Base-by-base conservation (phyloP, 768 basidiomycete genomes). In the Arthromyces matolae region DNA sequence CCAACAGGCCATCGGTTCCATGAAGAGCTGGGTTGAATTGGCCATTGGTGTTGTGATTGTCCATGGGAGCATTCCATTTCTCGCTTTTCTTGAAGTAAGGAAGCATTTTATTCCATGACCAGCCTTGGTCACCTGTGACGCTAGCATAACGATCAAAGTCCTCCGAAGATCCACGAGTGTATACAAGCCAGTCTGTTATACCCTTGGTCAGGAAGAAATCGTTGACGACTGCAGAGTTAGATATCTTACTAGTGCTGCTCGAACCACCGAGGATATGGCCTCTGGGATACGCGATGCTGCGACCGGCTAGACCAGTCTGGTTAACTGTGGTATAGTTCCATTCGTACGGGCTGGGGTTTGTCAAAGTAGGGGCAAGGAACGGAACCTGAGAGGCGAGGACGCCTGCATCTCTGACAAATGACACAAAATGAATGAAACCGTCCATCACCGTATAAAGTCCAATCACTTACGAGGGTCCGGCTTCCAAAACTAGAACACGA, bases 111-210 rank as follows among this genome's bases (percentile, higher is more conserved):
- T 61, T 46, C 65, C 65, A 67, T 16, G 63, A 61, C 67, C 66
- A 68, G 3, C 64, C 62, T 14, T 47, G 23, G 37, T 68, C 66
- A 5, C 59, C 61, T 5, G 64, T 60, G 2, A 62, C 45, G 3
- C 24, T 36, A 10, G 67, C 66, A 16, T 54, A 64, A 14, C 55
- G 53, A 39, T 68, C 51, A n/a, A 50, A 68, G 29, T 68, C 67
- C 16, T 64, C 62, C 6, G 49, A 27, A 3, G 62, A 53, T 8
- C 66, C 64, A 23, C 64, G 57, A 18, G 55, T 60, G 44, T 61
- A 65, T 5, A 48, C 49, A 20, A 54, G 32, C 33, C 45, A 47
- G 33, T 51, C 49, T 54, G 18, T n/a, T n/a, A 27, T 14, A n/a
- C 10, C 22, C 5, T 2, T 7, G 28, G 14, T 47, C 14, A 29